phyloP scores from a whole-genome alignment of 2,329 filamentous ascomycete genomes.

The Alternaria alternata region DNA sequence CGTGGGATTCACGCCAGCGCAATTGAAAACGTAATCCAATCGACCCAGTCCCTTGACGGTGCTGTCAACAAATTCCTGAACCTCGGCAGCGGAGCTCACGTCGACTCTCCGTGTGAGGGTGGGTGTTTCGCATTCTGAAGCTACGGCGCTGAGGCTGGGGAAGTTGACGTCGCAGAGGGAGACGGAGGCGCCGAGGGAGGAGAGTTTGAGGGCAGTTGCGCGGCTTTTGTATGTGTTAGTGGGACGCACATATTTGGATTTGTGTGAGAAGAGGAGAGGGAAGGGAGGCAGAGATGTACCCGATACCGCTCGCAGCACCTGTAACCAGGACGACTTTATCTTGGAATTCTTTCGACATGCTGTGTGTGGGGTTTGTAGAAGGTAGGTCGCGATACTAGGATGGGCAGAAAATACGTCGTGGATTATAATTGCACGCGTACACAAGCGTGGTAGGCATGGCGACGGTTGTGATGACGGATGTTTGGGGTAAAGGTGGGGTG shows the following conservation, averaged over 20 bases:
- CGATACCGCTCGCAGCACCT: constrained; percentile 57
- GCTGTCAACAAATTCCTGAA: constrained; percentile 53
- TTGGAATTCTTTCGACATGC: constrained; percentile 42
- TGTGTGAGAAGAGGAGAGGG: neutral
- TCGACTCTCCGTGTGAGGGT: constrained; percentile 52
- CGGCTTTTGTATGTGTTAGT: constrained; percentile 41
- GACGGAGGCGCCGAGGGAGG: constrained; percentile 53
- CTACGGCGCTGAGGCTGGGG: constrained; percentile 51
- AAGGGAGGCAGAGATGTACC: constrained; percentile 30
- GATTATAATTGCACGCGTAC: neutral
- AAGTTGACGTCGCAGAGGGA: constrained; percentile 50
- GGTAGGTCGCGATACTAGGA: neutral
- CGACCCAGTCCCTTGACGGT: constrained; percentile 47
- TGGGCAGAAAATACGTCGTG: neutral
- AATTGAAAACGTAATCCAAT: constrained; percentile 56
- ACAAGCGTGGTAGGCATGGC: constrained; percentile 8
- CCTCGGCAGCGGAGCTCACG: constrained; percentile 55
- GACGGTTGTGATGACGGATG: constrained; percentile 19
- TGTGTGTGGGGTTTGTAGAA: too few species aligned
- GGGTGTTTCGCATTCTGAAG: constrained; percentile 42
- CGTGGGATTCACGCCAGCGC: constrained; percentile 60
- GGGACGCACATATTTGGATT: neutral
- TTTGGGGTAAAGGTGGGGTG: constrained; percentile 45
- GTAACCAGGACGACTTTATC: constrained; percentile 43
- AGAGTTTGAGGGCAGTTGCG: constrained; percentile 57